These are phyloP conservation scores for Fusarium sublunatum DNA, from an alignment of 2,329 filamentous ascomycete species.

Conservation along the genomic window DNA sequence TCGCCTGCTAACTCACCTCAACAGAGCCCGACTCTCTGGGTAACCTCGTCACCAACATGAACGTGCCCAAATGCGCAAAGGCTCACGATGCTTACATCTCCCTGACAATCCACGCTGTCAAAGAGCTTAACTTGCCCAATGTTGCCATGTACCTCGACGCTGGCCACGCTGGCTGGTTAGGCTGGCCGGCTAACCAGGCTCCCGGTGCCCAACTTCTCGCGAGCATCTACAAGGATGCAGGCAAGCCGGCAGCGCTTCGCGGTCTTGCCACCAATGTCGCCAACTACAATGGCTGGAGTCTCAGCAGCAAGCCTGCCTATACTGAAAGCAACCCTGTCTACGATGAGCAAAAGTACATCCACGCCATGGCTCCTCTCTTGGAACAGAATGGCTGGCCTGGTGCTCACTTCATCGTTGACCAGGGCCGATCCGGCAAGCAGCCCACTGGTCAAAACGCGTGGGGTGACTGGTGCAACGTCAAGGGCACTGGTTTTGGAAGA, in stretches of 20 bases:
- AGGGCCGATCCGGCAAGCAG: slow-evolving; percentile 66
- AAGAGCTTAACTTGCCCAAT: slow-evolving; percentile 64
- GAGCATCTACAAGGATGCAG: slow-evolving; percentile 61
- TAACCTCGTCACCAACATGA: slow-evolving; percentile 68
- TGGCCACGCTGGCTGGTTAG: slow-evolving; percentile 69
- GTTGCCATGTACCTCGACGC: slow-evolving; percentile 69
- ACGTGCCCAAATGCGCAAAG: slow-evolving; percentile 61
- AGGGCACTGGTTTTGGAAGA: slow-evolving; percentile 71
- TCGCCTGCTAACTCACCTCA: neutral
- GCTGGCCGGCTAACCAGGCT: slow-evolving; percentile 65
- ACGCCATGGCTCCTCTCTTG: slow-evolving; percentile 73
- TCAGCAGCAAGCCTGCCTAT: slow-evolving; percentile 57
- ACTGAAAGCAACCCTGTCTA: slow-evolving; percentile 61
- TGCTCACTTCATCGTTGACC: slow-evolving; percentile 62
- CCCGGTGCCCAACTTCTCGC: slow-evolving; percentile 61
- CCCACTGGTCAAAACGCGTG: slow-evolving; percentile 70
- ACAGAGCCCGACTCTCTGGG: slow-evolving; percentile 68
- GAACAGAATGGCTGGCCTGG: slow-evolving; percentile 56
- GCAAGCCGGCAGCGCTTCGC: slow-evolving; percentile 61
- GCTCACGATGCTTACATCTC: slow-evolving; percentile 62
- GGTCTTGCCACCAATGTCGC: slow-evolving; percentile 69
- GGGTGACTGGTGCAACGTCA: slow-evolving; percentile 77
- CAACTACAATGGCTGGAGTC: slow-evolving; percentile 65
- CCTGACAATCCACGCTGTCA: slow-evolving; percentile 63
- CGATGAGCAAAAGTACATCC: slow-evolving; percentile 67